Evolutionary conservation across 2,329 filamentous ascomycete genomes (phyloP), one percentile per base, ranked within the genome.

Genomic region (Alternaria sp.): DNA sequence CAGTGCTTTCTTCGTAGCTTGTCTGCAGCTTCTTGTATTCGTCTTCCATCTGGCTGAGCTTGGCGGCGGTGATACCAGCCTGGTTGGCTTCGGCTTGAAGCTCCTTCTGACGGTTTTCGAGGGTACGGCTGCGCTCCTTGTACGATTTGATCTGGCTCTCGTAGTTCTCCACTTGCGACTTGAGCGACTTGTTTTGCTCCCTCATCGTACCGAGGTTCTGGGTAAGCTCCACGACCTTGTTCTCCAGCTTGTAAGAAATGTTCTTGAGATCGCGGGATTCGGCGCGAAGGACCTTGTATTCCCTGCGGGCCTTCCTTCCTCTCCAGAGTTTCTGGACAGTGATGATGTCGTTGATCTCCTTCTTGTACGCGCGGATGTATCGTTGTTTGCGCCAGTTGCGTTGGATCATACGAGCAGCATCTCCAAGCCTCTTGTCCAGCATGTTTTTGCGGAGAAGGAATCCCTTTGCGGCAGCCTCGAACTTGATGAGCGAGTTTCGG

Each of bases 231-330:
- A 99, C 93, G 65, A 99, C 95, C 88, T 99, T 99, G 86, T 99
- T 98, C 81, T 99, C 95, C 72, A 99, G 85, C 85, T 97, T 98
- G 85, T 99, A 99, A 3, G 95, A 98, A 71, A 99, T 99, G 81
- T 98, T 94, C 85, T 98, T 98, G 79, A 99, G 87, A 83, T 99
- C 96, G 76, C 95, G 92, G 67, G 95, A 95, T 81, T 99, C 95
- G 81, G 97, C 94, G 69, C 95, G 92, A 63, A 97, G 83, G 71
- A 85, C 89, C 87, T 97, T 98, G 85, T 99, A 99, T 50, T 88
- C 89, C 68, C 86, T 88, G 68, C 95, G 89, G 57, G 95, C 94
- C 65, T 81, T 77, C 80, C 88, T 94, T 77, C 94, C 94, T 78
- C 95, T 90, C 93, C 93, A 98, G 76, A 98, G 80, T 79, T 90